Base-by-base conservation (phyloP, 2,329 filamentous ascomycete species). In the Nigrospora oryzae region DNA sequence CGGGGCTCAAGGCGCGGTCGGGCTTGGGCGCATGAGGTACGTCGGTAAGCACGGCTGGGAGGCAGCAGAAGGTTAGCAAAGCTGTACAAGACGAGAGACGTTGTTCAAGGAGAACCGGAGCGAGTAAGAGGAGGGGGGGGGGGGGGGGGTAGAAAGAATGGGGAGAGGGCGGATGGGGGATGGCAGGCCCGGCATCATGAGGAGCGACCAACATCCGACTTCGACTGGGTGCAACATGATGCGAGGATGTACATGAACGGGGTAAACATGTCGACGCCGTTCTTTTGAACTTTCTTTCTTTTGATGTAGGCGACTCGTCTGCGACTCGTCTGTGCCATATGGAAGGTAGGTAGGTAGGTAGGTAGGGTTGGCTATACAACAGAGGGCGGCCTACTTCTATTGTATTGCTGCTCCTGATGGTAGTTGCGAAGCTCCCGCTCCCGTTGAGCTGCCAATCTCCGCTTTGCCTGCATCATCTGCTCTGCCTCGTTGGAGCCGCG, bases 341-440 rank as follows among this genome's bases (percentile, higher is more conserved):
- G 38, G 43, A 40, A 47, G 45, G 42, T 45, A 47, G 45, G 45
- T 41, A 37, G 41, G 45, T 41, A 37, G 41, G 35, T 35, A 44
- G 42, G 38, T 36, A 34, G 37, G 41, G 19, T 36, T 64, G 74
- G 78, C 79, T 83, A 85, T 80, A 78, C 77, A 80, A 79, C 75
- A 77, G 78, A 79, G 79, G 81, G 79, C 69, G 82, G 82, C 86
- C 82, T 88, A 97, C 93, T 96, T 88, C 91, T 84, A 77, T 97
- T 95, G 74, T 95, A 97, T 82, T 98, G 93, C 81, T 98, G 93
- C 81, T 98, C 93, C 73, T 96, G 94, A 74, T 98, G 93, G 73
- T 97, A 95, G 73, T 97, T 98, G 70, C 93, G 89, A 69, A 98
- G 84, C 75, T 98, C 93, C 70, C 91, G 87, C 77, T 98, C 93